These are phyloP conservation scores for Alternaria brassicicola DNA, from an alignment of 2,329 filamentous ascomycete genomes.

Conservation along the genomic window DNA sequence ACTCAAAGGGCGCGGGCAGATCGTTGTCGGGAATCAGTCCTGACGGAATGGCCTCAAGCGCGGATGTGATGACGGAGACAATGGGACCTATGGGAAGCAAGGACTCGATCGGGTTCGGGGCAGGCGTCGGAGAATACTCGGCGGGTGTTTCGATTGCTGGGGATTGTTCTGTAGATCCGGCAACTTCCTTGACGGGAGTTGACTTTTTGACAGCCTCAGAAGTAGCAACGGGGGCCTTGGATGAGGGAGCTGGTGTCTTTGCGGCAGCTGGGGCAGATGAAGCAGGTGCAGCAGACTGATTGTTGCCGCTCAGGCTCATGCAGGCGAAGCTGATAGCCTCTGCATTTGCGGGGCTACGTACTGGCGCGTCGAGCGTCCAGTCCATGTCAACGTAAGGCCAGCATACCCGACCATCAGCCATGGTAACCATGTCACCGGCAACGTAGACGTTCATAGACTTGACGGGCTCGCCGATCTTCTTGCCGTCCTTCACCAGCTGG, in stretches of 20 bases:
- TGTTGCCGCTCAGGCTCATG: slow-evolving; percentile 30
- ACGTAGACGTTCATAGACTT: slow-evolving; percentile 62
- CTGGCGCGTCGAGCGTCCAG: slow-evolving; percentile 55
- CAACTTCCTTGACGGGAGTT: slow-evolving; percentile 5
- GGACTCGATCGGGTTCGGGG: neutral
- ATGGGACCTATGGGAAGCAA: slow-evolving; percentile 15
- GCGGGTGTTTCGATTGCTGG: slow-evolving; percentile 3
- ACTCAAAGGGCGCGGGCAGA: slow-evolving; percentile 21
- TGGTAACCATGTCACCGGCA: slow-evolving; percentile 67
- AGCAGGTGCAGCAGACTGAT: slow-evolving; percentile 1
- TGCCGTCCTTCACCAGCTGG: slow-evolving; percentile 62
- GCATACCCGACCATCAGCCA: slow-evolving; percentile 64
- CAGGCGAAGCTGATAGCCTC: slow-evolving; percentile 63
- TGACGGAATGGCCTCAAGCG: slow-evolving; percentile 3
- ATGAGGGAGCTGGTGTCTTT: neutral
- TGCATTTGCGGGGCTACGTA: slow-evolving; percentile 40
- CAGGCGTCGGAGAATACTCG: neutral
- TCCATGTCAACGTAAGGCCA: slow-evolving; percentile 66
- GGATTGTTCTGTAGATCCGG: neutral
- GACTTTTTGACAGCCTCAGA: slow-evolving; percentile 1
- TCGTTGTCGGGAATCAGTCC: slow-evolving; percentile 15
- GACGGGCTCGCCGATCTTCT: slow-evolving; percentile 59
- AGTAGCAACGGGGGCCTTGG: slow-evolving; percentile 14
- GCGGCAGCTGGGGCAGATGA: slow-evolving; percentile 7
- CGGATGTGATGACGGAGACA: slow-evolving; percentile 18